Evolutionary conservation across 495 filamentous ascomycete genomes (phyloP).

Genomic region (Talaromyces wortmannii): DNA sequence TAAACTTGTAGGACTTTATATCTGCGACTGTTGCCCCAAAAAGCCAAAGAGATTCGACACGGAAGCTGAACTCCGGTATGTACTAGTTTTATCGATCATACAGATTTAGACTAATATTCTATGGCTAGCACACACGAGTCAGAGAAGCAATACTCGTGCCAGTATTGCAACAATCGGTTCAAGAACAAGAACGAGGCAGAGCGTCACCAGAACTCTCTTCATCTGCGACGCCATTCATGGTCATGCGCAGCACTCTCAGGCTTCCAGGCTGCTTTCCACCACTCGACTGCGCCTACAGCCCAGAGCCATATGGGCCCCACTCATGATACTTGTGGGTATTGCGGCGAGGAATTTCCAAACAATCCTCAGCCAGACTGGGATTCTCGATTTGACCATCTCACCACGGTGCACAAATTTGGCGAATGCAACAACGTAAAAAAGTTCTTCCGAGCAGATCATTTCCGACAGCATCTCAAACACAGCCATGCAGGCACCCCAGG

Average conservation of each 20-base stretch:
- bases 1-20: conserved; percentile 49
- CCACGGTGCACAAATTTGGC: conserved; percentile 88
- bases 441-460: conserved; percentile 96
- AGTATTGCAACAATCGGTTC: conserved; percentile 90
- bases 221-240: conserved; percentile 94
- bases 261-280: conserved; percentile 79
- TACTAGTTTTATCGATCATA: conserved; percentile 6
- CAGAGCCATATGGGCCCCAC: conserved; percentile 32
- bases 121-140: conserved; percentile 63
- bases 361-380: conserved; percentile 73
- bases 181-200: conserved; percentile 99
- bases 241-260: conserved; percentile 81
- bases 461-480: conserved; percentile 96
- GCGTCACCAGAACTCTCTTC: conserved; percentile 93
- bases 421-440: conserved; percentile 99
- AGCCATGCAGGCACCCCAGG: conserved; percentile 95
- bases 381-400: conserved; percentile 74
- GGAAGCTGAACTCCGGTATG: conserved; percentile 78
- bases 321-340: conserved; percentile 87
- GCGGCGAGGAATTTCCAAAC: conserved; percentile 85
- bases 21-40: conserved; percentile 97
- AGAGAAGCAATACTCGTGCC: conserved; percentile 94
- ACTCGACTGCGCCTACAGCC: conserved; percentile 41
- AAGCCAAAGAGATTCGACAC: conserved; percentile 98
- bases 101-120: conserved; percentile 4